Evolutionary conservation across 768 basidiomycete species (phyloP), one percentile per base, ranked within the genome.

Genomic region (Termitomyces sp.): DNA sequence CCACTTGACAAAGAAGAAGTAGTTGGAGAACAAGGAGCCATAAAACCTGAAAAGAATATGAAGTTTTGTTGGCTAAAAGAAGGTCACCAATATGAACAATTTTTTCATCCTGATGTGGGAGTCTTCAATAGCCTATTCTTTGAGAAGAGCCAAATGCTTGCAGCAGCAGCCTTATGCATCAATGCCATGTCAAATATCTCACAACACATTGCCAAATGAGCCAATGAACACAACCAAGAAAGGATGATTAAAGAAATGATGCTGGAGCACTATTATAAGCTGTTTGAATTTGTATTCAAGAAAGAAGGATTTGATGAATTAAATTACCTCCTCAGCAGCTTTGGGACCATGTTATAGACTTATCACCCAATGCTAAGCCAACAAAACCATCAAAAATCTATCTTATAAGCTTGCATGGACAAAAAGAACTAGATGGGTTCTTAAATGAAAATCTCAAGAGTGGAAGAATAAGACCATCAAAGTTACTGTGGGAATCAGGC

Each of bases 361-460:
- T 28, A 28, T 3, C 8, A 28, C 28, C 28, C 3, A 28, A 28
- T 28, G 7, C 28, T 28, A 7, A 28, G 28, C 28, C 7, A 7
- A 7, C 28, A 28, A 28, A 28, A 28, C 3, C 28, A 3, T 28
- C 28, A 28, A 28, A 40, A 40, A 9, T 30, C 9, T 79, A 78
- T 49, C 64, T 65, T 0, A 56, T 78, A 6, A 69, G 68, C 0
- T 66, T 55, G 4, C 39, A 48, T 0, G 74, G 79, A 55, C 73
- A 65, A 2, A 28, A 58, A 9, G 67, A 66, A 9, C 44, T 68
- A 0, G 66, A 68, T 16, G 46, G 56, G 16, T 70, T 71, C 49
- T 41, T 70, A 0, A 61, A 68, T 3, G 69, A 73, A 52, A 67
- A 70, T 28, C 53, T 72, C 11, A 54, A 54, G 16, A 60, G 56